Conservation (phyloP, 2,329 filamentous ascomycete species). For the Aureobasidium pullulans region DNA sequence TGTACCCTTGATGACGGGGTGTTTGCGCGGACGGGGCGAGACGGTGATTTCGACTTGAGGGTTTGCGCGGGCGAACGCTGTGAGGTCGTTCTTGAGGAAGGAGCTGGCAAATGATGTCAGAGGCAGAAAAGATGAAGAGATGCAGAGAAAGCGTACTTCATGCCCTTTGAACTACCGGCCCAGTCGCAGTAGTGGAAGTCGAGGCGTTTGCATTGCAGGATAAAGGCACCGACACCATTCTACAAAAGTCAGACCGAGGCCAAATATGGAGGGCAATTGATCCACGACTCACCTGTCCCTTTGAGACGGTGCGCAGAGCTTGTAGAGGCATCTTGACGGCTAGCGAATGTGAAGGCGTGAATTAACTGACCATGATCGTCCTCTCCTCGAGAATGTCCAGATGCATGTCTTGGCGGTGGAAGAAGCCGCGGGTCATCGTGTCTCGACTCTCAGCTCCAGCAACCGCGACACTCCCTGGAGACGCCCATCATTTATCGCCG, state of each 20-base stretch:
- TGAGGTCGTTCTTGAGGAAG: slow-evolving; percentile 72
- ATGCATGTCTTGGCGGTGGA: background rate
- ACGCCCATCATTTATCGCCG: background rate
- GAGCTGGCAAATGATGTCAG: slow-evolving; percentile 43
- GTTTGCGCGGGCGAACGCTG: slow-evolving; percentile 70
- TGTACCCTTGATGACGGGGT: slow-evolving; percentile 80
- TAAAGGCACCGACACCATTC: slow-evolving; percentile 96
- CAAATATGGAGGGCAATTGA: background rate
- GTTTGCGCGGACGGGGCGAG: slow-evolving; percentile 80
- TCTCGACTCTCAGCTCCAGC: background rate
- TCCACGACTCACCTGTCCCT: slow-evolving; percentile 44
- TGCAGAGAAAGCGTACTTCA: slow-evolving; percentile 60
- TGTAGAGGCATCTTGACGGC: slow-evolving; percentile 38
- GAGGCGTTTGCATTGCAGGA: slow-evolving; percentile 92
- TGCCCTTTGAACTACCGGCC: slow-evolving; percentile 85
- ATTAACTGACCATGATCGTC: background rate
- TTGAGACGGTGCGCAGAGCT: slow-evolving; percentile 47
- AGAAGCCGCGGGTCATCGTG: slow-evolving; percentile 2
- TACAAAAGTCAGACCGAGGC: slow-evolving; percentile 32
- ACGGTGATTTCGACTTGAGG: slow-evolving; percentile 87
- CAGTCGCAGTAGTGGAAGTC: slow-evolving; percentile 96
- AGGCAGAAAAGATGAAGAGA: background rate
- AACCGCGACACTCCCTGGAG: background rate
- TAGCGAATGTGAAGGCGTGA: background rate
- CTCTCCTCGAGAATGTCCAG: background rate